Conservation (phyloP, 2,329 filamentous ascomycete genomes). For the Penicillium concentricum region DNA sequence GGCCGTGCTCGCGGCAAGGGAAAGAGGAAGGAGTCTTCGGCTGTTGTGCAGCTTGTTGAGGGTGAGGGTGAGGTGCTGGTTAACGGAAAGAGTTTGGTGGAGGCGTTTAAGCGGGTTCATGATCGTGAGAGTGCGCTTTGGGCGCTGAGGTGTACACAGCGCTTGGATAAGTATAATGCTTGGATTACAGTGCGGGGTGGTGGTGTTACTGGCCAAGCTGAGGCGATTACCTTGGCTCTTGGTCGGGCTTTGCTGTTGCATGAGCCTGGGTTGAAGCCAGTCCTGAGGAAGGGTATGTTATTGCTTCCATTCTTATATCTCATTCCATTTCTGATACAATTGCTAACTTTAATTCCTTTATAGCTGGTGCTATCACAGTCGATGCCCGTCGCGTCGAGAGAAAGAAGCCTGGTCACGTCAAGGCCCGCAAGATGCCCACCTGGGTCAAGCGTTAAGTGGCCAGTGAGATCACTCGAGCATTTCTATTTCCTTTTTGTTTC, state of each 20-base stretch:
- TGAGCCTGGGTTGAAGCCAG: conserved; percentile 86
- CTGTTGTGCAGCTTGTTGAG: conserved; percentile 85
- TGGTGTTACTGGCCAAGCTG: conserved; percentile 91
- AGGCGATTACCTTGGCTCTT: conserved; percentile 87
- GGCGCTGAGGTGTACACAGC: conserved; percentile 77
- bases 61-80: conserved; percentile 86
- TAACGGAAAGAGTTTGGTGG: conserved; percentile 81
- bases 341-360: conserved; percentile 23
- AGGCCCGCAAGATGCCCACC: conserved; percentile 95
- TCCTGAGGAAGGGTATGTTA: conserved; percentile 79
- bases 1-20: conserved; percentile 80
- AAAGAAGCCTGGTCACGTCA: conserved; percentile 94
- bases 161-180: conserved; percentile 95
- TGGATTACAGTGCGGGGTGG: conserved; percentile 84
- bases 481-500: conserved; percentile 24
- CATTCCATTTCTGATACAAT: neutral
- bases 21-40: conserved; percentile 81
- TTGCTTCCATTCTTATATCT: neutral
- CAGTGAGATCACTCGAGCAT: conserved; percentile 12
- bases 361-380: conserved; percentile 89
- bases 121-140: conserved; percentile 93
- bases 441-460: conserved; percentile 79
- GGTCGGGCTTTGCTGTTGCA: conserved; percentile 85
- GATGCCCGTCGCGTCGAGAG: conserved; percentile 92
- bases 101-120: conserved; percentile 83